Base-by-base conservation (phyloP, 2,329 filamentous ascomycete species). In the Clonostachys solani region DNA sequence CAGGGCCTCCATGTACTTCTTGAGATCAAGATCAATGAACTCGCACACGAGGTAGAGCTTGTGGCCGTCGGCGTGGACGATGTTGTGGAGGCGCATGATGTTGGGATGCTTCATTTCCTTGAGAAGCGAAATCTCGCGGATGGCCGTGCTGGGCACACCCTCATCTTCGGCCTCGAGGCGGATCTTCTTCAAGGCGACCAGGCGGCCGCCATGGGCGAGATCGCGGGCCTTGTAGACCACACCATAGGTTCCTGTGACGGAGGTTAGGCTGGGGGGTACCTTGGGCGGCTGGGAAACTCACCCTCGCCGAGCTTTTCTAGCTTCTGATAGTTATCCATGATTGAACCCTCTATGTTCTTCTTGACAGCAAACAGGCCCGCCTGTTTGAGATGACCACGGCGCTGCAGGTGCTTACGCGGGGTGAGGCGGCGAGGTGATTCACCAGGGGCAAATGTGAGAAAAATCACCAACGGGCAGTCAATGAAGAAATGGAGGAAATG, bases 221-320 rank as follows among this genome's bases (percentile, higher is more conserved):
- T 96, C 91, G 56, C 87, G 84, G 50, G 91, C 91, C 71, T 95
- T 95, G 81, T 96, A 96, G 53, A 96, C 91, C 52, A 96, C 91
- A 67, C 91, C 91, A 65, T 96, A 96, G 15, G 91, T 96, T 60
- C 91, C 91, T 95, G 36, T 40, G 34, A 17, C 9, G 12, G 18
- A 17, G n/a, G 10, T 34, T 10, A 17, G 33, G 23, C 13, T 3
- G n/a, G 13, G 16, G n/a, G 13, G 16, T 19, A 33, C 45, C 42
- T 29, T 67, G 10, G 33, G 33, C 40, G 13, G 3, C 37, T 16
- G 40, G n/a, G 17, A n/a, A 10, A 43, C 46, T 15, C 33, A 94
- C 91, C 91, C 81, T 96, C 91, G 69, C 91, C 91, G 61, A 96
- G 91, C 78, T 96, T 96, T 75, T 96, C 91, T 62, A 96, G 81